These are phyloP conservation scores for Gardenia jasminoides DNA, from an alignment of 257 asterid species.

Conservation along the genomic window DNA sequence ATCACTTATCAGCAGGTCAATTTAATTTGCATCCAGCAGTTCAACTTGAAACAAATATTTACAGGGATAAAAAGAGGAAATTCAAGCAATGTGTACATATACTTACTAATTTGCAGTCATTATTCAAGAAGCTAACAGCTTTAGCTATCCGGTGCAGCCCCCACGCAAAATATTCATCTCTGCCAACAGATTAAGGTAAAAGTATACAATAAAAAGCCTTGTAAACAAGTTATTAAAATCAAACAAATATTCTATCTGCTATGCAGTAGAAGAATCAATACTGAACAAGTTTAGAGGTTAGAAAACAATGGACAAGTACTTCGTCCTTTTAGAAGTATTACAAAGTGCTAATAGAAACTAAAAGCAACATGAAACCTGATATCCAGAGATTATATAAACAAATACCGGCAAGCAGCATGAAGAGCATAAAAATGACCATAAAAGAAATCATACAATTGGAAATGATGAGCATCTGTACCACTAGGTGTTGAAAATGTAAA, in stretches of 20 bases:
- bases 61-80: background rate
- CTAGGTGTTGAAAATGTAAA: background rate
- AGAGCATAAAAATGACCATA: constrained; percentile 11
- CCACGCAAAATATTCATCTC: constrained; percentile 98
- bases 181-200: constrained; percentile 36
- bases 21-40: background rate
- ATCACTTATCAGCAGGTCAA: background rate
- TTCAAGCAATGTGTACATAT: background rate
- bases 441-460: constrained; percentile 9
- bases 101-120: constrained; percentile 94
- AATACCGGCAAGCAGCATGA: background rate
- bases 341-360: background rate
- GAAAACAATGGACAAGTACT: background rate
- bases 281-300: background rate
- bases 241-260: background rate
- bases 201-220: background rate
- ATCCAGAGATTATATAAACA: background rate
- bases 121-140: constrained; percentile 99
- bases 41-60: background rate
- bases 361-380: background rate
- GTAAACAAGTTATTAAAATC: background rate
- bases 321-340: background rate
- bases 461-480: background rate
- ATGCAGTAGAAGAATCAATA: background rate
- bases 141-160: constrained; percentile 97